Evolutionary conservation across 495 filamentous ascomycete genomes (phyloP), one percentile per base, ranked within the genome.

Genomic region (Lichina pygmaea): DNA sequence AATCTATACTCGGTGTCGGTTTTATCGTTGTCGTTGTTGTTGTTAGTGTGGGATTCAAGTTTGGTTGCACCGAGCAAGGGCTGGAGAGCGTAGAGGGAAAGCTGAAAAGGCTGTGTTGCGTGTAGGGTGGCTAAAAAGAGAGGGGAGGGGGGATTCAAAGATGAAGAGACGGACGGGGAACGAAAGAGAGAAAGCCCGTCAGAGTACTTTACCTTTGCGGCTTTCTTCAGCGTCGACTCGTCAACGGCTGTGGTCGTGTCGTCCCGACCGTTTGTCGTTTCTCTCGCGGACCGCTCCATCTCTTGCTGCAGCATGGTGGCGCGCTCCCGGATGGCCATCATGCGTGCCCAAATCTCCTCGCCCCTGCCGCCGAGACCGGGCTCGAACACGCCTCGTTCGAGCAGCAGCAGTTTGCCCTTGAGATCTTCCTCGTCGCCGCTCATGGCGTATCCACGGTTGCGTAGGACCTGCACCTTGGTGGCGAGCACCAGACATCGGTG

Each of bases 321-420:
- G 50, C 83, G 71, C 49, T 86, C 82, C 51, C 81, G 66, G 34
- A 94, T 72, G 30, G 76, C 76, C 46, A 92, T 71, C 70, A 99
- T 78, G 33, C 91, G 66, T 34, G 89, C 91, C 89, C 89, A 99
- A 43, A 99, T 79, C 63, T 99, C 89, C 59, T 99, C 89, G 44
- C 74, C 74, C 46, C 85, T 64, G 6, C 84, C 86, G 44, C 67
- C 76, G 41, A 93, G 64, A 13, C 75, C 76, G 2, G 91, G 86
- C 60, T 99, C 91, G 46, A 78, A 77, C 12, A 86, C 71, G 13
- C 60, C 61, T 51, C 70, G 72, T 55, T 93, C 82, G 50, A 99
- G 66, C 42, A 65, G 60, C 41, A 73, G 54, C 33, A 99, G 65
- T 59, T 89, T 85, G 59, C 80, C 79, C 66, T 79, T 82, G 46